Base-by-base conservation (phyloP, 495 filamentous ascomycete genomes). In the Aspergillus sparsus region DNA sequence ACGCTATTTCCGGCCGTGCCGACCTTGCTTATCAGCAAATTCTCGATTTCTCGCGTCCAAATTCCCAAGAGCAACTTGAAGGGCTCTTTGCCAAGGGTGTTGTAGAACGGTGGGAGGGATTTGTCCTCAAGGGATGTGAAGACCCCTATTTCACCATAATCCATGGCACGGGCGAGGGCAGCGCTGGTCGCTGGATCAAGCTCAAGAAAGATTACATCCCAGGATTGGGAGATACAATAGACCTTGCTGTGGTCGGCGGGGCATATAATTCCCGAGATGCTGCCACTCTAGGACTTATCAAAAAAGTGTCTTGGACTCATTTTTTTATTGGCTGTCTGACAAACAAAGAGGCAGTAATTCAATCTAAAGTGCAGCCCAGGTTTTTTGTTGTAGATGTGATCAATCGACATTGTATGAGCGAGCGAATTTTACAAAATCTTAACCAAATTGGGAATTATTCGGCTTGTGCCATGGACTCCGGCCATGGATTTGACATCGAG, bases 171-270 rank as follows among this genome's bases (percentile, higher is more conserved):
- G 67, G 42, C 49, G 45, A 69, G 16, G 57, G 51, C 34, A 80
- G 71, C 36, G 74, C 62, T 36, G 80, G 78, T 52, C 80, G 80
- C 31, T 88, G 85, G 72, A 89, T 96, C 66, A 96, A 96, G 72
- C 68, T 96, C 32, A 96, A 96, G 69, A 95, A 93, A 62, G 91
- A 95, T 63, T 96, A 95, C 60, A 88, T 96, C n/a, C 77, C 77
- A 16, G 83, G 85, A 6, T 80, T 92, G 63, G 92, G 91, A 2
- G 91, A 95, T 63, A 87, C 89, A 42, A 85, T 88, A 1, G 92
- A 96, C 68, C 88, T 96, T 62, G 85, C 88, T 2, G 80, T 93
- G 7, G 73, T 96, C 35, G 92, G 89, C 5, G 91, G 82, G 7
- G 80, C 81, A 2, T 90, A 87, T 61, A 83, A 88, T 60, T 72